Evolutionary conservation across 2,329 filamentous ascomycete genomes (phyloP).

Genomic region (Aspergillus luchuensis): DNA sequence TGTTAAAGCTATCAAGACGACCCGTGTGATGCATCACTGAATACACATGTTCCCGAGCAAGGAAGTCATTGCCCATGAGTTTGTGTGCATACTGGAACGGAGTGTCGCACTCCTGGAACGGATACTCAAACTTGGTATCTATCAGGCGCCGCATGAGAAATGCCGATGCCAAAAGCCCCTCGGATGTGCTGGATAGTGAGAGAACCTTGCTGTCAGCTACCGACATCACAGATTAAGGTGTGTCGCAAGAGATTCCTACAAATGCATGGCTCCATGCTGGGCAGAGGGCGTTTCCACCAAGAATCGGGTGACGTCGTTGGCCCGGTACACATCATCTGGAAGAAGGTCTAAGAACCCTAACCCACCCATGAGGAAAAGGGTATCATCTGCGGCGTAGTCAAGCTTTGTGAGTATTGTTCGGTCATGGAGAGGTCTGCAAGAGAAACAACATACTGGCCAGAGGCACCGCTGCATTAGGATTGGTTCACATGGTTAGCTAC

Average conservation of each 20-base stretch:
- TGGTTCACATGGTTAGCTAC: background rate
- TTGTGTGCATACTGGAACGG: constrained; percentile 39
- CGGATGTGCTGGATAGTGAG: constrained; percentile 32
- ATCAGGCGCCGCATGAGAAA: constrained; percentile 40
- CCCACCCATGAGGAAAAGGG: constrained; percentile 40
- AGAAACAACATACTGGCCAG: constrained; percentile 26
- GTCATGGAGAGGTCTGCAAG: background rate
- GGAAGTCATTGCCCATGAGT: constrained; percentile 31
- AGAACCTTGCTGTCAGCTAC: background rate
- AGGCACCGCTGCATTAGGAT: constrained; percentile 18
- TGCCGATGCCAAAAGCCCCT: constrained; percentile 38
- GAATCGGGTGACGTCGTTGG: constrained; percentile 39
- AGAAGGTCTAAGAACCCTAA: constrained; percentile 38
- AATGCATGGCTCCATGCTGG: constrained; percentile 41
- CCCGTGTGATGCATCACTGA: constrained; percentile 39
- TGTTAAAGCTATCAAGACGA: constrained; percentile 44
- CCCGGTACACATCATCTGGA: constrained; percentile 32
- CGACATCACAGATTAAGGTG: background rate
- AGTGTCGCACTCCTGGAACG: constrained; percentile 36
- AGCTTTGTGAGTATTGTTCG: too few relatives aligned
- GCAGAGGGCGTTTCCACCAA: constrained; percentile 38
- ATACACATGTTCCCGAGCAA: constrained; percentile 38
- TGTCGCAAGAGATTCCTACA: constrained; percentile 24
- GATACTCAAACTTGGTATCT: constrained; percentile 38
- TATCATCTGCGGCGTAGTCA: constrained; percentile 34